Percentiles rank a stretch among this genome's conserved stretches.
These are phyloP conservation scores for Botrytis fabae DNA, from an alignment of 2,329 filamentous ascomycete genomes.

Conservation along the genomic window DNA sequence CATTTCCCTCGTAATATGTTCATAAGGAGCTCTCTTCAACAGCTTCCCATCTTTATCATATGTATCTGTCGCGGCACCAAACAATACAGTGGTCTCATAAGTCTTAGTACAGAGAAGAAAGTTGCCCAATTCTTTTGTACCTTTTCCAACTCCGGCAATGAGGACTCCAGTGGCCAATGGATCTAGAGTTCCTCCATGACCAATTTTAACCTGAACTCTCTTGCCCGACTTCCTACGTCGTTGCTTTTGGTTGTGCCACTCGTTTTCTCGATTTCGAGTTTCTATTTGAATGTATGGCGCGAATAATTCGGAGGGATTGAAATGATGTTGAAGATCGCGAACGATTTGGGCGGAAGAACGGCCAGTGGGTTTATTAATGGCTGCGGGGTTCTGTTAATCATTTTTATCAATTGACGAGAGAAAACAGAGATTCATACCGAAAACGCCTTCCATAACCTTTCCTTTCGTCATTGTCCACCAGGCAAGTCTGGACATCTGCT, in stretches of 20 bases:
- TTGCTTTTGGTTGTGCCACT: constrained; percentile 59
- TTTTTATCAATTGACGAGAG: background rate
- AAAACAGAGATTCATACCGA: constrained; percentile 48
- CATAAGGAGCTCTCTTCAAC: constrained; percentile 70
- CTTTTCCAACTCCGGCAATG: constrained; percentile 81
- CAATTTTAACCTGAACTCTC: constrained; percentile 82
- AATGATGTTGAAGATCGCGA: constrained; percentile 79
- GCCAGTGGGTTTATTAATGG: constrained; percentile 87
- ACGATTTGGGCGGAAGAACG: constrained; percentile 89
- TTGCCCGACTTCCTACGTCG: constrained; percentile 52
- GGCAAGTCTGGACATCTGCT: constrained; percentile 30
- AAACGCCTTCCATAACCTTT: constrained; percentile 62
- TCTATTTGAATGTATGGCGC: constrained; percentile 71
- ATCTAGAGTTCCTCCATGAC: constrained; percentile 93
- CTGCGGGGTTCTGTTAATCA: constrained; percentile 49
- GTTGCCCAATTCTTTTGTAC: constrained; percentile 76
- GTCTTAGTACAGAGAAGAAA: constrained; percentile 90
- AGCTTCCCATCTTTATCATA: constrained; percentile 88
- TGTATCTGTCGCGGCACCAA: constrained; percentile 88
- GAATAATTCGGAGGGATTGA: constrained; percentile 81
- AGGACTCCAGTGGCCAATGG: constrained; percentile 91
- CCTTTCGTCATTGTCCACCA: constrained; percentile 39
- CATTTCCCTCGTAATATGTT: constrained; percentile 75
- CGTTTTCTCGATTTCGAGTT: constrained; percentile 53
- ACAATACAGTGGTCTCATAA: constrained; percentile 86